Conservation (phyloP, 1,139 yeast genomes). For the Diutina scorzettiae region DNA sequence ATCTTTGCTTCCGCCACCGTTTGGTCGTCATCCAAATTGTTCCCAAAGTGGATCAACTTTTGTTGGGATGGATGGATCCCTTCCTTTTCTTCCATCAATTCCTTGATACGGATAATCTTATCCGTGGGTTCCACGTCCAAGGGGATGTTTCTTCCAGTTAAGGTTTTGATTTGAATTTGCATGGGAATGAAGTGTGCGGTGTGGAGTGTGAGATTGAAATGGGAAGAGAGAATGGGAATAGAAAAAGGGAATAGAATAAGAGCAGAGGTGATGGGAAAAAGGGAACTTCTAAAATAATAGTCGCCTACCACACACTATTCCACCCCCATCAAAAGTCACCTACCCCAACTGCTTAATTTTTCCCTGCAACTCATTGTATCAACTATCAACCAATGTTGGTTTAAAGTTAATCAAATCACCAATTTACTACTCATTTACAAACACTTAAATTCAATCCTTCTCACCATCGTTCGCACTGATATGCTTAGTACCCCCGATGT, state of each 20-base stretch:
- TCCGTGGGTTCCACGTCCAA: constrained; percentile 71
- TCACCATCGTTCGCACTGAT: too few relatives aligned
- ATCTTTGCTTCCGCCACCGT: constrained; percentile 59
- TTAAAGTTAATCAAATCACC: background rate
- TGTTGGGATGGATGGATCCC: constrained; percentile 98
- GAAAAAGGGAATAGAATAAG: too few relatives aligned
- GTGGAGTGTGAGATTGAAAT: background rate
- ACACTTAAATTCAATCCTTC: too few relatives aligned
- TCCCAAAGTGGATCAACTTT: constrained; percentile 80
- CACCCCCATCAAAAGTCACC: too few relatives aligned
- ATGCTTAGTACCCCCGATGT: constrained; percentile 35
- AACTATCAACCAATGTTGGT: background rate
- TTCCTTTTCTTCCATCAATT: constrained; percentile 89
- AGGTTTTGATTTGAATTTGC: constrained; percentile 64
- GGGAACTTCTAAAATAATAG: too few relatives aligned
- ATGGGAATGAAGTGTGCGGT: constrained; percentile 15
- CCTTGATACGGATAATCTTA: constrained; percentile 73
- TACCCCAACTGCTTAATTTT: too few relatives aligned
- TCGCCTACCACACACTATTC: too few relatives aligned
- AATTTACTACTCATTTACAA: too few relatives aligned
- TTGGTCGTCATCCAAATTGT: constrained; percentile 76
- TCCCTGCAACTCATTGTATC: too few relatives aligned
- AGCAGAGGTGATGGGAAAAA: too few relatives aligned
- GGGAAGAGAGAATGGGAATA: background rate
- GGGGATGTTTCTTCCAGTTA: constrained; percentile 78